Base-by-base conservation (phyloP, 2,329 filamentous ascomycete genomes). In the Malbranchea cinnamomea region DNA sequence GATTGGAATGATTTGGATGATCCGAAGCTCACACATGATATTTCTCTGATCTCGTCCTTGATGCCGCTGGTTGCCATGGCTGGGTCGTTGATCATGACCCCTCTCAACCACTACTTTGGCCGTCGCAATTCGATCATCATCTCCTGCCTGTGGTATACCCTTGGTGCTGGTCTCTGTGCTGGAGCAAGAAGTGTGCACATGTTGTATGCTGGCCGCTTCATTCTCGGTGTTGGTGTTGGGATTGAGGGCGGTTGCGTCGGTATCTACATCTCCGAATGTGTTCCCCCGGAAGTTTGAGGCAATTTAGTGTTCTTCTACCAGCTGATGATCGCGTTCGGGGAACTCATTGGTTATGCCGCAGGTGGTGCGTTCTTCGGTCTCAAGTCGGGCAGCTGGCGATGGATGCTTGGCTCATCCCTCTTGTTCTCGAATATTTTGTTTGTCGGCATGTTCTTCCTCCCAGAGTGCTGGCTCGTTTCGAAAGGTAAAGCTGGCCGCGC, bases 231-330 rank as follows among this genome's bases (percentile, higher is more conserved):
- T 5, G 77, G 76, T 41, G 73, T 82, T 30, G 77, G 77, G 53
- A 62, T 81, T 2, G 77, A 81, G 47, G 76, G 76, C 29, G 77
- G 77, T 47, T 81, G 76, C 0, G 76, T 81, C 4, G 75, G 75
- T 1, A 72, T 81, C 31, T 82, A 82, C 38, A 76, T 82, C 17
- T 75, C 77, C 1, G 77, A 82, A 51, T 52, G 47, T 42, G 76
- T 80, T 24, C 73, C 77, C 42, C 63, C 70, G 18, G 65, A 62
- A 35, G 63, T 78, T 14, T 69, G 77, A 42, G 77, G 77, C 40
- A 81, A 81, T 48, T 54, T 82, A 28, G 77, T 82, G 1, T 79
- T 74, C 0, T 58, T 81, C 0, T 82, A 81, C 49, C 78, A 82
- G 46, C 70, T 81, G 53, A 80, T 78, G 53, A 82, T 82, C 43